These are phyloP conservation scores for Apiotrichum gracile DNA, from an alignment of 1,284 basidiomycete genomes.

Conservation along the genomic window DNA sequence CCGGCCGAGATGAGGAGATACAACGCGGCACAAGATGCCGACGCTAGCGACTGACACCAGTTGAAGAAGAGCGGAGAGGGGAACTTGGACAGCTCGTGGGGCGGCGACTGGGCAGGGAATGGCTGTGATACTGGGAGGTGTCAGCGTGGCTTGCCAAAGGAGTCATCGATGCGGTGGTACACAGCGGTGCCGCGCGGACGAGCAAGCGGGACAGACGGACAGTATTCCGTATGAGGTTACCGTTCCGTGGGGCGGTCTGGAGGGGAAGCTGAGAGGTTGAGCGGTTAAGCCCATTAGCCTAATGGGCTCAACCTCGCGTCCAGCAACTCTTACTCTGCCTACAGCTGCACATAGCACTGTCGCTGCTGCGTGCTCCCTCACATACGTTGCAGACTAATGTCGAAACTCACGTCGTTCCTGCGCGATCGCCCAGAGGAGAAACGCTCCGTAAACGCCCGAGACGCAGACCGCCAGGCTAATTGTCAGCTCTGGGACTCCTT, in stretches of 20 bases:
- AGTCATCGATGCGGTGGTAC: too few relatives aligned
- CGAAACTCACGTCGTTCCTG: constrained; percentile 71
- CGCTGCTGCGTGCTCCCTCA: too few relatives aligned
- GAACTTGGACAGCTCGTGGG: constrained; percentile 55
- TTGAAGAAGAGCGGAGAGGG: constrained; percentile 81
- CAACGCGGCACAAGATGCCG: constrained; percentile 66
- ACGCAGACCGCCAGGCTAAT: constrained; percentile 43
- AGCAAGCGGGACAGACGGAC: too few relatives aligned
- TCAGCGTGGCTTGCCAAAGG: too few relatives aligned
- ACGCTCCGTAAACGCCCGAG: constrained; percentile 47
- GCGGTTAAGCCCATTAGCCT: too few relatives aligned
- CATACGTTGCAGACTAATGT: not conserved
- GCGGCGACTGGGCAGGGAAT: constrained; percentile 59
- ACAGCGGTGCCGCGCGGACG: too few relatives aligned
- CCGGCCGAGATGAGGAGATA: constrained; percentile 61
- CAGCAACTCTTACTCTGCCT: too few relatives aligned
- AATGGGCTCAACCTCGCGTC: too few relatives aligned
- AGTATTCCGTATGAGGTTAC: too few relatives aligned
- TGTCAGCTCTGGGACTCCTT: not conserved
- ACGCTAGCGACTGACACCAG: constrained; percentile 76
- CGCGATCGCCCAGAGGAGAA: constrained; percentile 76
- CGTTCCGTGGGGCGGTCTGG: too few relatives aligned
- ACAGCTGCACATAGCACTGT: too few relatives aligned
- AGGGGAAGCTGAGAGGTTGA: too few relatives aligned
- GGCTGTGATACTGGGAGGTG: constrained; percentile 65